phyloP scores from a whole-genome alignment of 1,284 basidiomycete genomes.

The Trametes versicolor region DNA sequence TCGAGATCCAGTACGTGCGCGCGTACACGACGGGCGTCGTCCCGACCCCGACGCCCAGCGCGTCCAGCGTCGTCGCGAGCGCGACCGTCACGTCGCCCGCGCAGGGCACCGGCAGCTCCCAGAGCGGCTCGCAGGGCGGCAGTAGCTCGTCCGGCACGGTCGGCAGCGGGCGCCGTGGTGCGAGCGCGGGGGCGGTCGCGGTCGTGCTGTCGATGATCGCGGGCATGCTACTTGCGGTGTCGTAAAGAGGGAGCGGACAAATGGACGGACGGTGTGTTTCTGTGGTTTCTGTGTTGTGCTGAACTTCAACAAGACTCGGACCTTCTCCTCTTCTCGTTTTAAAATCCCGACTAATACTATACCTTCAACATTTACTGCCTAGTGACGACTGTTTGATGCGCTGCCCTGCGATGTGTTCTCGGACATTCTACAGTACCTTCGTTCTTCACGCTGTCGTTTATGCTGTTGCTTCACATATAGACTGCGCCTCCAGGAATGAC shows the following conservation, averaged over 20 bases:
- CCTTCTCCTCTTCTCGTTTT: neutral
- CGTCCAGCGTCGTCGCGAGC: conserved; percentile 19
- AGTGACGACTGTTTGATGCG: conserved; percentile 4
- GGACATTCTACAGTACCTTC: conserved; percentile 7
- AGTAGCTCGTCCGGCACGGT: conserved; percentile 13
- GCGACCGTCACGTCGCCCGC: conserved; percentile 20
- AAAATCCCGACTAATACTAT: conserved; percentile 1
- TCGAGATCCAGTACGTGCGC: conserved; percentile 61
- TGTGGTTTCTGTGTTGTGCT: neutral
- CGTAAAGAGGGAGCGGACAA: neutral
- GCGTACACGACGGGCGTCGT: conserved; percentile 47
- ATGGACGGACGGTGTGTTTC: neutral
- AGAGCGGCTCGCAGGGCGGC: conserved; percentile 4
- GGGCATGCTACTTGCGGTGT: conserved; percentile 18
- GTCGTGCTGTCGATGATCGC: conserved; percentile 13
- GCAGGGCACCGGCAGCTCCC: conserved; percentile 4
- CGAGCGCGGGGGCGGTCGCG: conserved; percentile 15
- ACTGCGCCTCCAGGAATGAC: neutral
- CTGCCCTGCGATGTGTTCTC: neutral
- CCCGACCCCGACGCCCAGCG: conserved; percentile 17
- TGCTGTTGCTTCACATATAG: neutral
- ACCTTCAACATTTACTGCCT: conserved; percentile 8
- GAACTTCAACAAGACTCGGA: neutral
- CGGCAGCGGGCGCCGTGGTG: neutral
- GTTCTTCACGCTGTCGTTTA: conserved; percentile 11